Conservation (phyloP, 2,329 filamentous ascomycete genomes). For the Neopestalotiopsis sp. region DNA sequence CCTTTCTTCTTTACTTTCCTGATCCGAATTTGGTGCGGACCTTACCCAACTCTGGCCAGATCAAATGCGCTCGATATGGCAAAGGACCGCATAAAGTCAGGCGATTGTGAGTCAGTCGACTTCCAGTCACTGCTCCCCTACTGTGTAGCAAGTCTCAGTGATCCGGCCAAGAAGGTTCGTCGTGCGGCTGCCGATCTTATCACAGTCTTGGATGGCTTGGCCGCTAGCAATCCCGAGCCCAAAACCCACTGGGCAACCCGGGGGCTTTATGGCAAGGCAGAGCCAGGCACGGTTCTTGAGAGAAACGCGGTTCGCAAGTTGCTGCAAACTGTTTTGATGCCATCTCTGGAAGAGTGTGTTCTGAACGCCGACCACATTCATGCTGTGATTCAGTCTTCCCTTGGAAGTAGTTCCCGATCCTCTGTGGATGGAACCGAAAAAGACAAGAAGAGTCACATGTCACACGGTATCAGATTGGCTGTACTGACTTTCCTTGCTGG, state of each 20-base stretch:
- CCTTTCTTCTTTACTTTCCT: conserved; percentile 79
- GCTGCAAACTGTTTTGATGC: conserved; percentile 71
- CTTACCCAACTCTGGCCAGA: conserved; percentile 72
- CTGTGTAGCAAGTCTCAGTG: conserved; percentile 73
- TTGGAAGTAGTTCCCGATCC: conserved; percentile 59
- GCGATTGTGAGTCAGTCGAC: conserved; percentile 60
- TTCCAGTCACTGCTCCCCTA: conserved; percentile 87
- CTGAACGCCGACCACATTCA: conserved; percentile 77
- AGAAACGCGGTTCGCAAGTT: conserved; percentile 64
- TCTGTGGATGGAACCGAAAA: conserved; percentile 36
- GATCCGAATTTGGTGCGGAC: conserved; percentile 74
- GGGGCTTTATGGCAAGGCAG: conserved; percentile 66
- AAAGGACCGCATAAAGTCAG: conserved; percentile 59
- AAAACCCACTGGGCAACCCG: conserved; percentile 66
- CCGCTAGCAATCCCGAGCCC: conserved; percentile 39
- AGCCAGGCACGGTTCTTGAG: conserved; percentile 62
- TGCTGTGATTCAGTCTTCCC: conserved; percentile 63
- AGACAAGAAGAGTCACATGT: conserved; percentile 60
- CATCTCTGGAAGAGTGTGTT: conserved; percentile 82
- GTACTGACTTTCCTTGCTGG: conserved; percentile 76
- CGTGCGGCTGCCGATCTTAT: conserved; percentile 75
- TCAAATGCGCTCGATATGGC: conserved; percentile 72
- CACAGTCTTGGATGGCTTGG: conserved; percentile 60
- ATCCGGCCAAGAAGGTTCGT: conserved; percentile 78
- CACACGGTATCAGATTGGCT: conserved; percentile 66